Conservation (phyloP, 805 yeast species). For the Wickerhamiella alocasiicola region DNA sequence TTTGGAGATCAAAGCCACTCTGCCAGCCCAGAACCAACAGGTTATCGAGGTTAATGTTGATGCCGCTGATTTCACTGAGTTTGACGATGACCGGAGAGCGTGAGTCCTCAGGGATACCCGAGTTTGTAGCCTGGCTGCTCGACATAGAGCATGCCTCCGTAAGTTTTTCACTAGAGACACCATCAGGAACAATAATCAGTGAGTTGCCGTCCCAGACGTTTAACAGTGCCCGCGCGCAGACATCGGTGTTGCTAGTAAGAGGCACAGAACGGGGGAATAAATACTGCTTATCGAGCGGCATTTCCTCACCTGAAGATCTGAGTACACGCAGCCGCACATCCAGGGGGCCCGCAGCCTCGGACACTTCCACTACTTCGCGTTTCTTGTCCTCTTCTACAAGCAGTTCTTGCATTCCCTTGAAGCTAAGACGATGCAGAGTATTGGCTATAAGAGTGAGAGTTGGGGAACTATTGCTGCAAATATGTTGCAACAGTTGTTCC, state of each 20-base stretch:
- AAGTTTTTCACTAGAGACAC: slow-evolving; percentile 9
- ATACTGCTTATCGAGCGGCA: neutral
- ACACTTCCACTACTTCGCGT: neutral
- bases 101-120: too few relatives aligned
- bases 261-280: neutral
- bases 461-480: slow-evolving; percentile 10
- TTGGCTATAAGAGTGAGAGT: slow-evolving; percentile 13
- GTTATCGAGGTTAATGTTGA: slow-evolving; percentile 9
- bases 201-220: slow-evolving; percentile 15
- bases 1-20: neutral
- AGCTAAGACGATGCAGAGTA: neutral
- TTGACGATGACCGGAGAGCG: slow-evolving; percentile 10
- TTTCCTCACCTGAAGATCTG: slow-evolving; percentile 1
- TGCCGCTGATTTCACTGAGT: slow-evolving; percentile 15
- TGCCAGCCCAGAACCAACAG: slow-evolving; percentile 6
- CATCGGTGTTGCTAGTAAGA: neutral
- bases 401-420: neutral
- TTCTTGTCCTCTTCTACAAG: neutral
- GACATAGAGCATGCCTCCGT: neutral
- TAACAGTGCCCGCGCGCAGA: slow-evolving; percentile 1
- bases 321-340: slow-evolving; percentile 4
- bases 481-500: slow-evolving; percentile 19
- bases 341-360: neutral
- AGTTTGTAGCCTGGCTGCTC: slow-evolving; percentile 1
- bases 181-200: slow-evolving; percentile 13